Evolutionary conservation across 352 stramenopile species (phyloP).

Genomic region (Peronospora destructor): DNA sequence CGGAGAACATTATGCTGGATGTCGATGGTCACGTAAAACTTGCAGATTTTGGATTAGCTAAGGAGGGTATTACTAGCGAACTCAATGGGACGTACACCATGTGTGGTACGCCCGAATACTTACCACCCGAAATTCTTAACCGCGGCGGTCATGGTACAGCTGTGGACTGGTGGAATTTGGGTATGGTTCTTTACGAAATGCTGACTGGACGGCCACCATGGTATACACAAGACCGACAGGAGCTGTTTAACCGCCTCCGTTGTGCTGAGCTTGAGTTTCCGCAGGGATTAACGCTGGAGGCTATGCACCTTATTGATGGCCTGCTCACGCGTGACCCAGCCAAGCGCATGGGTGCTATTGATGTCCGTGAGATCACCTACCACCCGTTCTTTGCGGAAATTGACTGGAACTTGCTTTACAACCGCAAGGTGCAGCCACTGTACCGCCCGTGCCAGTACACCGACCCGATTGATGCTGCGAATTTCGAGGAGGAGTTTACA

Average conservation of each 20-base stretch:
- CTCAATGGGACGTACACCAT: slow-evolving; percentile 77
- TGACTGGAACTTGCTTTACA: slow-evolving; percentile 74
- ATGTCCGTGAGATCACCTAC: slow-evolving; percentile 71
- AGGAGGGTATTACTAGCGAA: slow-evolving; percentile 66
- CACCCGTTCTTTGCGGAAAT: slow-evolving; percentile 80
- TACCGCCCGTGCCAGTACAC: slow-evolving; percentile 81
- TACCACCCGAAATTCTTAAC: slow-evolving; percentile 79
- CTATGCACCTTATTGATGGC: slow-evolving; percentile 75
- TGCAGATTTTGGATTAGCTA: slow-evolving; percentile 74
- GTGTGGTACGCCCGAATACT: slow-evolving; percentile 83
- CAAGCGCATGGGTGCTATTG: slow-evolving; percentile 85
- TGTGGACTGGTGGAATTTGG: slow-evolving; percentile 83
- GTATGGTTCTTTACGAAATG: slow-evolving; percentile 83
- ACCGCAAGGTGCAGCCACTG: slow-evolving; percentile 66
- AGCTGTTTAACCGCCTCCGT: slow-evolving; percentile 63
- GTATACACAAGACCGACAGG: slow-evolving; percentile 76
- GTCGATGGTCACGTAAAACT: slow-evolving; percentile 79
- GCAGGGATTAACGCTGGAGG: slow-evolving; percentile 49
- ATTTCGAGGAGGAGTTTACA: slow-evolving; percentile 83
- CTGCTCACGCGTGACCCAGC: slow-evolving; percentile 90
- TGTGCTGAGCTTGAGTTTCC: slow-evolving; percentile 69
- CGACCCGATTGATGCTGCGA: slow-evolving; percentile 73
- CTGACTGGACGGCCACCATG: slow-evolving; percentile 66
- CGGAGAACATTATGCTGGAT: slow-evolving; percentile 85
- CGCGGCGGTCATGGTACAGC: slow-evolving; percentile 66